These are phyloP conservation scores for Collybia mongolica DNA, from an alignment of 768 basidiomycete species.

Conservation along the genomic window DNA sequence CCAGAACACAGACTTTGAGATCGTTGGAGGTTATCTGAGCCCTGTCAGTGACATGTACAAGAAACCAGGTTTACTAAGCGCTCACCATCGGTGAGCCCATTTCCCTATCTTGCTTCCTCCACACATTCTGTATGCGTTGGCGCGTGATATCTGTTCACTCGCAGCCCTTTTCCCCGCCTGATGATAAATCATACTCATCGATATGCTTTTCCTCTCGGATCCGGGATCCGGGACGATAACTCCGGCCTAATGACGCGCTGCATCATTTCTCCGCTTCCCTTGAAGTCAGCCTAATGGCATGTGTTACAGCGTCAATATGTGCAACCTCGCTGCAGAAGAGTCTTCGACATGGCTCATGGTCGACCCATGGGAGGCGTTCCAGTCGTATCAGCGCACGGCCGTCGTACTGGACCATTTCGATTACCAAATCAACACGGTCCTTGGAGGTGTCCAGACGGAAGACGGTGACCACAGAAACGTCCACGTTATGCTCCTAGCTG, in stretches of 20 bases:
- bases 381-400: constrained; percentile 93
- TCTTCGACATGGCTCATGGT: constrained; percentile 96
- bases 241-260: not conserved
- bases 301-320: constrained; percentile 73
- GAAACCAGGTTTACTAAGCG: constrained; percentile 91
- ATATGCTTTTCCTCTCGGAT: constrained; percentile 4
- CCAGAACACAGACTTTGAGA: constrained; percentile 90
- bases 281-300: constrained; percentile 5
- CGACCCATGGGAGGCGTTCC: constrained; percentile 96
- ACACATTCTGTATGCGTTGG: not conserved
- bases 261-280: constrained; percentile 9
- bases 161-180: not conserved
- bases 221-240: constrained; percentile 11
- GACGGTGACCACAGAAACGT: constrained; percentile 76
- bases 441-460: constrained; percentile 74
- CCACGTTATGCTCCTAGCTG: constrained; percentile 91
- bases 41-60: constrained; percentile 97
- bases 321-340: constrained; percentile 85
- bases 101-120: constrained; percentile 11
- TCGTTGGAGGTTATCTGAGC: constrained; percentile 94
- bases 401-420: constrained; percentile 98
- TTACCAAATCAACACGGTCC: constrained; percentile 83
- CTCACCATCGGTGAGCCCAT: constrained; percentile 76
- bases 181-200: not conserved
- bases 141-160: not conserved